A percentile compares a stretch with the other conserved stretches of the same genome.
Conservation (phyloP, 2,329 filamentous ascomycete species). For the Aspergillus versicolor region DNA sequence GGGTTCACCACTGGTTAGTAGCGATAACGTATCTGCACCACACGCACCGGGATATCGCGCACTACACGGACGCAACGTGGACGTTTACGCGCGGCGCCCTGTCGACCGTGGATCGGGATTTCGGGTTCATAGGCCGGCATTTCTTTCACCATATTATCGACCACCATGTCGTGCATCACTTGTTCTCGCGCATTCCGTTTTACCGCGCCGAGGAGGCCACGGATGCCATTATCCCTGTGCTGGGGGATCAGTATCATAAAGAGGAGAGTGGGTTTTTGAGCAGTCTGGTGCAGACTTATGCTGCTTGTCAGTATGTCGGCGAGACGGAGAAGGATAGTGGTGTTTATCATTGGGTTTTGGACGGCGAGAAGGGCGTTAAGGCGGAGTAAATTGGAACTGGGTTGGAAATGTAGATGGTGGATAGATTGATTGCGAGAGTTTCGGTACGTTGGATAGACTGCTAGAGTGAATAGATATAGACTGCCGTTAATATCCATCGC, state of each 20-base stretch:
- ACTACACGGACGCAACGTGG: slow-evolving; percentile 61
- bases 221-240: slow-evolving; percentile 55
- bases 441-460: too few species aligned
- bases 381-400: neutral
- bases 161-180: slow-evolving; percentile 63
- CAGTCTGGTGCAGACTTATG: slow-evolving; percentile 5
- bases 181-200: slow-evolving; percentile 62
- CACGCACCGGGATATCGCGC: slow-evolving; percentile 58
- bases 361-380: neutral
- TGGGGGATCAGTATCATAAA: slow-evolving; percentile 53
- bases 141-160: slow-evolving; percentile 67
- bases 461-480: neutral
- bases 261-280: slow-evolving; percentile 6
- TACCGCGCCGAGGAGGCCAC: slow-evolving; percentile 63
- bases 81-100: slow-evolving; percentile 62
- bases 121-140: slow-evolving; percentile 64
- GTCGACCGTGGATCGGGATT: slow-evolving; percentile 64
- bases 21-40: slow-evolving; percentile 76
- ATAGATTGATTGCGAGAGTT: too few species aligned
- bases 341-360: slow-evolving; percentile 6
- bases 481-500: neutral
- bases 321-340: slow-evolving; percentile 8
- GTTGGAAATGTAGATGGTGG: neutral
- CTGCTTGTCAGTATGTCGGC: neutral
- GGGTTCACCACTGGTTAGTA: slow-evolving; percentile 73